Evolutionary conservation across 2,329 filamentous ascomycete species (phyloP), one percentile per base, ranked within the genome.

Genomic region (Sphaerulina musiva): DNA sequence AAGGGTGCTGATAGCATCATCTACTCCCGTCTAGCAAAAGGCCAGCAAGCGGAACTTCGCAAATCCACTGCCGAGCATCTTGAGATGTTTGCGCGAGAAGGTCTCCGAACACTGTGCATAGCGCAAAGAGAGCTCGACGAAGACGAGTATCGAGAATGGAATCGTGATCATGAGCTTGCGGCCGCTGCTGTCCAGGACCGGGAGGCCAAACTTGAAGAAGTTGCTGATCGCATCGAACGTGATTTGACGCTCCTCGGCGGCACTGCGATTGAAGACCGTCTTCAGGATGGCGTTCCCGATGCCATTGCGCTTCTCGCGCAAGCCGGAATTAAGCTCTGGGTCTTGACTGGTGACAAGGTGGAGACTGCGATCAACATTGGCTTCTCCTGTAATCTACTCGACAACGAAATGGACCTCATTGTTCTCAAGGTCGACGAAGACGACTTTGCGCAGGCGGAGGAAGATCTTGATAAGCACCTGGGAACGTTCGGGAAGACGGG

Each of bases 321-420:
- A 66, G 93, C 93, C 51, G 95, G 95, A 69, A 96, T 98, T 73
- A 98, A 98, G 73, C 81, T 98, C 6, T 98, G 93, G 93, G 93
- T 98, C 51, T 76, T 98, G 60, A 98, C 93, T 12, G 93, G 95
- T 59, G 93, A 98, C 78, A 98, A 97, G 73, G 92, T 97, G 32
- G 93, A 98, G 74, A 98, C 93, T 23, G 93, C 95, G 54, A 98
- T 98, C 82, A 98, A 98, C 74, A 98, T 98, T 68, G 93, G 93
- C 2, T 98, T 97, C 73, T 98, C 95, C 9, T 98, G 95, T 76
- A 98, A 98, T 64, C 79, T 98, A 32, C 81, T 98, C 52, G 90
- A 92, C 73, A 98, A 96, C 71, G 89, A 95, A 62, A 96, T 98
- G 93, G 93, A 98, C 63, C 76, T 98, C 58, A 87, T 98, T 60